A percentile compares a stretch with the other conserved stretches of the same genome.
Conservation (phyloP, 176 grass and related monocot species). For the Aegilops umbellulata region DNA sequence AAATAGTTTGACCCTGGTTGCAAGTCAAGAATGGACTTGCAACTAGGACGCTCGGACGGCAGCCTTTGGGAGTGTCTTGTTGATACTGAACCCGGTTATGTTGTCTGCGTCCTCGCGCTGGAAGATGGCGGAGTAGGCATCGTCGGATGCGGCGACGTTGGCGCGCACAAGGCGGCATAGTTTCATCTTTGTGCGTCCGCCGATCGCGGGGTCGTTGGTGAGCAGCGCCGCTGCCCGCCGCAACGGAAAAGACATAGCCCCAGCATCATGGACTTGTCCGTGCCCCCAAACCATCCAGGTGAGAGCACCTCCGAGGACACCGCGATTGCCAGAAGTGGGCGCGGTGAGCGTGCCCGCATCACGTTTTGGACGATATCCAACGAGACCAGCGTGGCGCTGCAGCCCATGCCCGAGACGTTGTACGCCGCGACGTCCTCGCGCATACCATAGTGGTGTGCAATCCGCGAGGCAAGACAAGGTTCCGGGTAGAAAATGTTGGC, state of each 20-base stretch:
- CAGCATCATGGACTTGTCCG: slow-evolving; percentile 56
- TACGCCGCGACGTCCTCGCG: too few species aligned
- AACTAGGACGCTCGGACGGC: slow-evolving; percentile 41
- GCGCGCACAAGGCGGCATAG: slow-evolving; percentile 32
- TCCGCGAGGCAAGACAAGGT: too few species aligned
- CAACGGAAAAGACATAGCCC: slow-evolving; percentile 41
- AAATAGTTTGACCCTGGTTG: too few species aligned
- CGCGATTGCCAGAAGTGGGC: slow-evolving; percentile 20
- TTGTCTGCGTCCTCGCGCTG: slow-evolving; percentile 43
- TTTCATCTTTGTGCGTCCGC: slow-evolving; percentile 38
- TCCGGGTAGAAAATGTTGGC: too few species aligned
- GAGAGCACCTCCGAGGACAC: slow-evolving; percentile 37
- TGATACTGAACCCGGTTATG: slow-evolving; percentile 26
- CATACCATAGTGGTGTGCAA: too few species aligned
- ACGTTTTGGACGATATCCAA: background rate
- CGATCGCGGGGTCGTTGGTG: slow-evolving; percentile 28
- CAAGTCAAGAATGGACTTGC: too few species aligned
- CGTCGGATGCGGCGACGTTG: slow-evolving; percentile 35
- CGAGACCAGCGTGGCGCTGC: background rate
- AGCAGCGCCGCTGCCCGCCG: slow-evolving; percentile 41
- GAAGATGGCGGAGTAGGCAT: slow-evolving; percentile 31
- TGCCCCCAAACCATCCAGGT: slow-evolving; percentile 42
- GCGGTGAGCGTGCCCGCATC: background rate
- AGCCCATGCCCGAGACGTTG: background rate
- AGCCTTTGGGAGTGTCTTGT: slow-evolving; percentile 40